Percentiles rank a stretch among this genome's conserved stretches.
Conservation (phyloP, 2,329 filamentous ascomycete genomes). For the Stemphylium lycopersici region DNA sequence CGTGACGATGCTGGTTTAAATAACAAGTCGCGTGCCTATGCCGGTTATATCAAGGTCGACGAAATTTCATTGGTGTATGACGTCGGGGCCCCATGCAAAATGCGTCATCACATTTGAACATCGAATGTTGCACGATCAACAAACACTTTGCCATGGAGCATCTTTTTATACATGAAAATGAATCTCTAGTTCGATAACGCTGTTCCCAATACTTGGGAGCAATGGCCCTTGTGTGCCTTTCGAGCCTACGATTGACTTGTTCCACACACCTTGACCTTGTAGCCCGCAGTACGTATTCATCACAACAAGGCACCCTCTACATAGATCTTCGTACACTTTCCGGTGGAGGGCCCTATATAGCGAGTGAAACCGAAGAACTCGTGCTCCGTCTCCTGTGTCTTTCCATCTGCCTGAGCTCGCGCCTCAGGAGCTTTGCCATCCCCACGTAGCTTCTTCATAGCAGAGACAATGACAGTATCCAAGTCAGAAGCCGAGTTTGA, state of each 20-base stretch:
- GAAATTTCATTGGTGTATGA: slow-evolving; percentile 5
- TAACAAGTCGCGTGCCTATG: not conserved
- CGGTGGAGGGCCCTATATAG: too few relatives aligned
- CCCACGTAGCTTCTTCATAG: too few relatives aligned
- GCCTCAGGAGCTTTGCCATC: not conserved
- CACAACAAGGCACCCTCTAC: too few relatives aligned
- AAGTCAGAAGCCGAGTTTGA: not conserved
- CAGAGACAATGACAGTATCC: not conserved
- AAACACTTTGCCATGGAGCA: not conserved
- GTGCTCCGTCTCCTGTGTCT: not conserved
- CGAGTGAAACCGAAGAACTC: too few relatives aligned
- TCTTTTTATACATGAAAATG: not conserved
- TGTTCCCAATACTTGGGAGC: not conserved
- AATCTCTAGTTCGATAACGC: not conserved
- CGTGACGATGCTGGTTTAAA: not conserved
- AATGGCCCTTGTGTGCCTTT: not conserved
- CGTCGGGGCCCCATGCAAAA: slow-evolving; percentile 8
- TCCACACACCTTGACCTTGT: not conserved
- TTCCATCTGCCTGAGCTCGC: not conserved
- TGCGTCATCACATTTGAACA: slow-evolving; percentile 6
- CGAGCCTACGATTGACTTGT: not conserved
- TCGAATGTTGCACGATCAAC: not conserved
- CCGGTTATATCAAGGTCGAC: not conserved
- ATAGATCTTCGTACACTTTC: too few relatives aligned
- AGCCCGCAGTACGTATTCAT: too few relatives aligned